A percentile compares a stretch with the other conserved stretches of the same genome.
Conservation (phyloP, 192 early-diverging fungal species). For the Cetraspora pellucida region DNA sequence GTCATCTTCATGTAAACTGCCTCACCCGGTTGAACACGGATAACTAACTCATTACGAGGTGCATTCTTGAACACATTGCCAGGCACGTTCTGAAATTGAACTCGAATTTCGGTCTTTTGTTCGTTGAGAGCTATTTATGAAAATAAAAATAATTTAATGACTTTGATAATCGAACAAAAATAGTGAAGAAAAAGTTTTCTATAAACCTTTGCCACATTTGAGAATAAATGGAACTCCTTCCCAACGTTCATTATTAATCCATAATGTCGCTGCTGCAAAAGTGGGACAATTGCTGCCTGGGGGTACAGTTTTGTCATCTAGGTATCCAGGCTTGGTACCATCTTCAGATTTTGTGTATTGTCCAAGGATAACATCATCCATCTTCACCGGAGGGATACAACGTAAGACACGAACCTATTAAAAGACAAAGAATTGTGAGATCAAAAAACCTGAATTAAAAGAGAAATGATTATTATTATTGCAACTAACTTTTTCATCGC, state of each 20-base stretch:
- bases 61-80: slow-evolving; percentile 77
- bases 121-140: slow-evolving; percentile 72
- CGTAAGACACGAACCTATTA: slow-evolving; percentile 68
- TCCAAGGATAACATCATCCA: slow-evolving; percentile 86
- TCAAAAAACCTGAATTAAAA: neutral
- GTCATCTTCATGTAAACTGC: slow-evolving; percentile 97
- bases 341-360: slow-evolving; percentile 85
- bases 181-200: slow-evolving; percentile 34
- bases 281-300: slow-evolving; percentile 86
- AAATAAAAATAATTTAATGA: slow-evolving; percentile 35
- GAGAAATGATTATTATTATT: neutral
- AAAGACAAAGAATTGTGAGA: neutral
- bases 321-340: slow-evolving; percentile 86
- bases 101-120: slow-evolving; percentile 91
- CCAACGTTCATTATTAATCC: slow-evolving; percentile 96
- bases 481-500: slow-evolving; percentile 86
- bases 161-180: neutral
- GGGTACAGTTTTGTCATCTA: slow-evolving; percentile 89
- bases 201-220: slow-evolving; percentile 82
- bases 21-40: slow-evolving; percentile 93
- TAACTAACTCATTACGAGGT: slow-evolving; percentile 93
- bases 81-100: slow-evolving; percentile 94
- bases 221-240: slow-evolving; percentile 88
- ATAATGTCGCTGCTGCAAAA: slow-evolving; percentile 84
- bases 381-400: slow-evolving; percentile 72